Base-by-base conservation (phyloP, 257 asterid genomes). In the Haberlea rhodopensis region DNA sequence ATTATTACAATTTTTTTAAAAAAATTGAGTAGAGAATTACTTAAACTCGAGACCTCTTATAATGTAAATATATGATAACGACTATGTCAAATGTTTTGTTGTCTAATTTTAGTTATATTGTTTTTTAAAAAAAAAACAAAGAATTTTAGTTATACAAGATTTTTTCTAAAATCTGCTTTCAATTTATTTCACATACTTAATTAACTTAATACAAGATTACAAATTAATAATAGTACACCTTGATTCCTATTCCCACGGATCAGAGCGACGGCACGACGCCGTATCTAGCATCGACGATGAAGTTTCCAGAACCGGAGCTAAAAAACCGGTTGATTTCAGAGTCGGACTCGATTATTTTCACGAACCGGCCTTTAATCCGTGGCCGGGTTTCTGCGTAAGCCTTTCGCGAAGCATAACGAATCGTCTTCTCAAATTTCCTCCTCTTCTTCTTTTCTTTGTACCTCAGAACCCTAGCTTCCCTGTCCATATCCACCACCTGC, bases 371-470 rank as follows among this genome's bases (percentile, higher is more conserved):
- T 66, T 90, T 87, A 46, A 90, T 78, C 62, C 97, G 85, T 5
- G 97, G 97, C 78, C 97, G 81, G 8, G 82, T 85, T 65, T 87
- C 97, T 0, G 96, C 97, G 61, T 90, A 90, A 0, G 97, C 97
- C 76, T 90, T 90, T 18, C 96, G 75, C 0, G 96, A 87, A 53
- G 97, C 97, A 65, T 90, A 90, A 16, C 97, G 82, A 46, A 87
- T 87, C 0, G 97, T 87, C 79, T 90, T 90, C 75, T 87, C 90
- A 60, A 87, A 90, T 60, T 82, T 90, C 64, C 96, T 60, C 73
- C 80, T 90, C 84, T 87, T 87, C n/a, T 89, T 76, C 76, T 83
- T 87, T 74, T 90, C 97, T 73, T 72, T 87, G 76, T 90, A 90
- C 85, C 97, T 78, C 53, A 90, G 66, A 8, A 90, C 96, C 71